Conservation (phyloP, 2,329 filamentous ascomycete genomes). For the Aotearoamyces nothofagi region DNA sequence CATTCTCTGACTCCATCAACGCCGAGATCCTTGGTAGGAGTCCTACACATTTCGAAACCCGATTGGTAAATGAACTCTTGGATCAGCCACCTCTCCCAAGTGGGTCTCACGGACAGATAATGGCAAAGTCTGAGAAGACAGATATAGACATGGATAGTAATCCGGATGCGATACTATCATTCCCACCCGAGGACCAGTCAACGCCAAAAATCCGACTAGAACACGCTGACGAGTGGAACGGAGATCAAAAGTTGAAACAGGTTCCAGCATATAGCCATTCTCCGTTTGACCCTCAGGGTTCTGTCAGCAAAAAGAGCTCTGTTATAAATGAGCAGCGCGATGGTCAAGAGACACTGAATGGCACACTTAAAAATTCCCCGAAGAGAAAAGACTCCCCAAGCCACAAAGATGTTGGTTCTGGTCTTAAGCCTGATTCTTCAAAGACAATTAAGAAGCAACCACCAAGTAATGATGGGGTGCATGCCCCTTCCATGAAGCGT, state of each 20-base stretch:
- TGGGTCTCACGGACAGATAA: not conserved
- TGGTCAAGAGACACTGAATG: slow-evolving; percentile 1
- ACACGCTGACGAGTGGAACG: slow-evolving; percentile 8
- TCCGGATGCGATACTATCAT: slow-evolving; percentile 11
- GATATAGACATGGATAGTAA: slow-evolving; percentile 4
- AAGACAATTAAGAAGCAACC: slow-evolving; percentile 12
- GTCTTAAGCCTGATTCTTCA: not conserved
- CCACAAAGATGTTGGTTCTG: not conserved
- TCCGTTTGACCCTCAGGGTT: slow-evolving; percentile 8
- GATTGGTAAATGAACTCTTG: slow-evolving; percentile 3
- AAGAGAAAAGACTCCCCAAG: slow-evolving; percentile 6
- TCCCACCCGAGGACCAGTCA: slow-evolving; percentile 14
- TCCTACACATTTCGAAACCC: slow-evolving; percentile 7
- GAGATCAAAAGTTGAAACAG: slow-evolving; percentile 6
- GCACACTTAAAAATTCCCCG: not conserved
- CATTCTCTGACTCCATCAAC: slow-evolving; percentile 6
- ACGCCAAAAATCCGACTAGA: slow-evolving; percentile 13
- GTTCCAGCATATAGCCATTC: slow-evolving; percentile 9
- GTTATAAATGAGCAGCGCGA: slow-evolving; percentile 5
- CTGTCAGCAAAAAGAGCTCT: not conserved
- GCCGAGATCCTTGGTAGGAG: slow-evolving; percentile 4
- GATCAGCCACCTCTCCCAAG: not conserved
- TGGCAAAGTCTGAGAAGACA: not conserved
- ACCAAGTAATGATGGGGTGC: too few relatives aligned
- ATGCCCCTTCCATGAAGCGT: too few relatives aligned